Evolutionary conservation across 371 early-diverging fungal genomes (phyloP).

Genomic region (Lichtheimia ramosa): DNA sequence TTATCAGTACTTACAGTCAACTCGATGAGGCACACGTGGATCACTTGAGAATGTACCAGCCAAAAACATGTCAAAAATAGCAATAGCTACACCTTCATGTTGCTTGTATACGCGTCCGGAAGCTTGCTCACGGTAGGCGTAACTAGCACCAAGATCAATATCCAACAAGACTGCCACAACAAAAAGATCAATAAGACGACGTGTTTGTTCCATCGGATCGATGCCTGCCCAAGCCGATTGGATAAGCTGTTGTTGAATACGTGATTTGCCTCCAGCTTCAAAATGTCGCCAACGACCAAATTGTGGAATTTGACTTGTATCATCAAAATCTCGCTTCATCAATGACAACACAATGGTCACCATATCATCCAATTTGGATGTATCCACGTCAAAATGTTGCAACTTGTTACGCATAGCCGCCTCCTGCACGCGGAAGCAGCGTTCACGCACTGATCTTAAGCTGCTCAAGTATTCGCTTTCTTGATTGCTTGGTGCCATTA

Average conservation of each 20-base stretch:
- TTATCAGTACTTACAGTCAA: constrained; percentile 61
- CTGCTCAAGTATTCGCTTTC: constrained; percentile 59
- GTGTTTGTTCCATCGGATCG: constrained; percentile 60
- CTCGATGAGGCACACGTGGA: constrained; percentile 67
- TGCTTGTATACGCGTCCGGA: constrained; percentile 60
- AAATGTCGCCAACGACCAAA: constrained; percentile 93
- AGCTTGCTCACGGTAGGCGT: constrained; percentile 68
- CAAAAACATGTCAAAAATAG: constrained; percentile 82
- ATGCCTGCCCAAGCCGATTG: constrained; percentile 42
- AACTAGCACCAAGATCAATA: constrained; percentile 83
- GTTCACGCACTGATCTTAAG: constrained; percentile 77
- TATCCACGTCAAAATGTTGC: constrained; percentile 77
- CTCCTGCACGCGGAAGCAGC: constrained; percentile 68
- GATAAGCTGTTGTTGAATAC: constrained; percentile 58
- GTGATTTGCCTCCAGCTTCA: constrained; percentile 62
- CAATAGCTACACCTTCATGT: constrained; percentile 88
- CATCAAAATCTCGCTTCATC: constrained; percentile 72
- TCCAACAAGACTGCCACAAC: constrained; percentile 90
- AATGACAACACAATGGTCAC: constrained; percentile 71
- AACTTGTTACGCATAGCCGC: constrained; percentile 54
- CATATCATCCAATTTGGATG: constrained; percentile 62
- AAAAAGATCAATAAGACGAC: constrained; percentile 80
- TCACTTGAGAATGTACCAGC: constrained; percentile 79
- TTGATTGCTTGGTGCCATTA: constrained; percentile 20
- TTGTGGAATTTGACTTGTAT: constrained; percentile 68